Conservation (phyloP, 2,329 filamentous ascomycete species). For the Pyricularia pennisetigena region DNA sequence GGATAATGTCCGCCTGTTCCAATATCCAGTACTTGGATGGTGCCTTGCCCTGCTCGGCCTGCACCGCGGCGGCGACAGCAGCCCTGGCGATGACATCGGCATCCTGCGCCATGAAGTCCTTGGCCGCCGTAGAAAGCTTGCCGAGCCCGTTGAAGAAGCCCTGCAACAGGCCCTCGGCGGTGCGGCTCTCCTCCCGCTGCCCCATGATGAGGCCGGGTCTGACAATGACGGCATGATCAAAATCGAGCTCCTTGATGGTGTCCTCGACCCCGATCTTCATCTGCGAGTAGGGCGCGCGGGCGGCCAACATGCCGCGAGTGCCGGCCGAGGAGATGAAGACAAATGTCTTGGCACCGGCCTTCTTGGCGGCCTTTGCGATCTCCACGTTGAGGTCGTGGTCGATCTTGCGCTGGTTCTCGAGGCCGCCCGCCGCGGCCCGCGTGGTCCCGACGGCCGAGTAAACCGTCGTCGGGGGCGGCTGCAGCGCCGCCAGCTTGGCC, state of each 20-base stretch:
- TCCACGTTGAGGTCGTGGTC: constrained; percentile 81
- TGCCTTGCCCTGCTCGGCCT: constrained; percentile 50
- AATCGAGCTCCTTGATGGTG: constrained; percentile 57
- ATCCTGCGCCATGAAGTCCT: constrained; percentile 65
- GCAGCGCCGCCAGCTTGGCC: constrained; percentile 41
- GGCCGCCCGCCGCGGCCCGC: constrained; percentile 59
- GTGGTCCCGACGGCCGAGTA: constrained; percentile 79
- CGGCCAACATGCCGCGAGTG: constrained; percentile 27
- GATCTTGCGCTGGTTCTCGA: constrained; percentile 76
- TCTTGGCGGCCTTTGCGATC: constrained; percentile 65
- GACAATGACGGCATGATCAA: constrained; percentile 68
- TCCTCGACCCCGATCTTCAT: constrained; percentile 92
- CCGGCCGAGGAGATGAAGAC: constrained; percentile 62
- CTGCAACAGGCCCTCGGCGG: constrained; percentile 46
- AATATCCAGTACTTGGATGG: constrained; percentile 52
- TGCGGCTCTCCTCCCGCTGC: constrained; percentile 49
- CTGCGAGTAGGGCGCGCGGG: constrained; percentile 40
- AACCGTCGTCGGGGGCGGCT: constrained; percentile 44
- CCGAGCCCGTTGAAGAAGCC: constrained; percentile 46
- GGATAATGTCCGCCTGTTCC: constrained; percentile 52
- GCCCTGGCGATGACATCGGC: constrained; percentile 61
- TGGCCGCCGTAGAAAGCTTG: constrained; percentile 39
- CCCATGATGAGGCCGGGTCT: constrained; percentile 71
- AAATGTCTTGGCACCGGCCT: constrained; percentile 61
- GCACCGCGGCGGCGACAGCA: constrained; percentile 48